phyloP scores from a whole-genome alignment of 1,284 basidiomycete species.

The Ganoderma sp. region DNA sequence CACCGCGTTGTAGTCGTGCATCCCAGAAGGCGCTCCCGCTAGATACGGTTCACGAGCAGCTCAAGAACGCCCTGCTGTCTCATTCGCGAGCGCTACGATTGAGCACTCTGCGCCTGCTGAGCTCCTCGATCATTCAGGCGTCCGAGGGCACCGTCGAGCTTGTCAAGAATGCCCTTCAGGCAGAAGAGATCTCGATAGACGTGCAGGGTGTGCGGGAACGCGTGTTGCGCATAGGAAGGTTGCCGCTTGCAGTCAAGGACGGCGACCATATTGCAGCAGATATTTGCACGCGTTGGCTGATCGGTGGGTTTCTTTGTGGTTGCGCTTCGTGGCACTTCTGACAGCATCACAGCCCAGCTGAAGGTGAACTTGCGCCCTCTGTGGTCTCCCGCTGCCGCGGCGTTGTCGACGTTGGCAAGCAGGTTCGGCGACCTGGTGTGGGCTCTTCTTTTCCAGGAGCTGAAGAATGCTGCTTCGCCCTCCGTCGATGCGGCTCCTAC shows the following conservation, averaged over 20 bases:
- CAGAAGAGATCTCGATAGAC: slow-evolving; percentile 77
- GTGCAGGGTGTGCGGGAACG: slow-evolving; percentile 84
- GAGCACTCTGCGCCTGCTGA: slow-evolving; percentile 59
- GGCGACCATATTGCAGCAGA: slow-evolving; percentile 60
- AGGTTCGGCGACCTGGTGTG: slow-evolving; percentile 76
- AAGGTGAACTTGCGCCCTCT: slow-evolving; percentile 91
- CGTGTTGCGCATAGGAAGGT: slow-evolving; percentile 70
- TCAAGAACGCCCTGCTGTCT: slow-evolving; percentile 58
- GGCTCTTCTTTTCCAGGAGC: slow-evolving; percentile 69
- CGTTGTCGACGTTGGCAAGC: slow-evolving; percentile 64
- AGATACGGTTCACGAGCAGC: slow-evolving; percentile 51
- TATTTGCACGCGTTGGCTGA: slow-evolving; percentile 66
- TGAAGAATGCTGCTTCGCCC: slow-evolving; percentile 45
- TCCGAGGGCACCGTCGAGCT: slow-evolving; percentile 58
- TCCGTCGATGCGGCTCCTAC: slow-evolving; percentile 24
- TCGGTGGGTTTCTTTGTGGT: slow-evolving; percentile 47
- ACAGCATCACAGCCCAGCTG: slow-evolving; percentile 68
- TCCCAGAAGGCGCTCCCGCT: slow-evolving; percentile 43
- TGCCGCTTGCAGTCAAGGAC: slow-evolving; percentile 59
- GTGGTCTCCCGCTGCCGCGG: slow-evolving; percentile 82
- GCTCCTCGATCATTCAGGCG: slow-evolving; percentile 50
- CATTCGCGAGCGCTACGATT: slow-evolving; percentile 65
- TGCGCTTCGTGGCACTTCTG: background rate
- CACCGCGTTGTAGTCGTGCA: slow-evolving; percentile 24
- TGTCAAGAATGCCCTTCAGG: slow-evolving; percentile 68